These are phyloP conservation scores for Polyporus tsugae DNA, from an alignment of 1,284 basidiomycete species.

Conservation along the genomic window DNA sequence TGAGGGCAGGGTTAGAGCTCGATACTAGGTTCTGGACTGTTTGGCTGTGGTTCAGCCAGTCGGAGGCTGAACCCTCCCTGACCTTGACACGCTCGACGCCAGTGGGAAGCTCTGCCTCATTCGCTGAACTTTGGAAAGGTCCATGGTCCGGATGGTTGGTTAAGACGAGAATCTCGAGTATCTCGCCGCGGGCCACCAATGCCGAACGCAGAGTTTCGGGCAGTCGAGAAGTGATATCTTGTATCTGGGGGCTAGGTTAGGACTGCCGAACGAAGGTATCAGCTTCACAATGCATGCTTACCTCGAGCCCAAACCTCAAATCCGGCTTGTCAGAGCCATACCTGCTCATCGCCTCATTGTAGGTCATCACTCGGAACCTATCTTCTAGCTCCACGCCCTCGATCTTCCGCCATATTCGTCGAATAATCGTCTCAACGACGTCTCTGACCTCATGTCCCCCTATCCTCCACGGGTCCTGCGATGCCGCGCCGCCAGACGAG, in stretches of 20 bases:
- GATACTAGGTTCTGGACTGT: slow-evolving; percentile 39
- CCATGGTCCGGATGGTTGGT: slow-evolving; percentile 7
- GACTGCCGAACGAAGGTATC: slow-evolving; percentile 15
- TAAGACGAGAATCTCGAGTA: slow-evolving; percentile 63
- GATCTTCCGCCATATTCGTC: slow-evolving; percentile 75
- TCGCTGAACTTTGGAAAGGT: slow-evolving; percentile 18
- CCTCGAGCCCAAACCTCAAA: slow-evolving; percentile 86
- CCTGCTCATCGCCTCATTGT: slow-evolving; percentile 87
- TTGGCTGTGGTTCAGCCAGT: slow-evolving; percentile 55
- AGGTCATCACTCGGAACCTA: slow-evolving; percentile 83
- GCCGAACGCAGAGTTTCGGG: slow-evolving; percentile 46
- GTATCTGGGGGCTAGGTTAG: slow-evolving; percentile 50
- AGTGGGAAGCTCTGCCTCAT: slow-evolving; percentile 7
- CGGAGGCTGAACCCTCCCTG: slow-evolving; percentile 49
- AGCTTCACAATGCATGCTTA: slow-evolving; percentile 43
- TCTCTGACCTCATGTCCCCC: slow-evolving; percentile 83
- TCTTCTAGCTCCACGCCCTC: slow-evolving; percentile 66
- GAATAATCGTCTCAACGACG: slow-evolving; percentile 77
- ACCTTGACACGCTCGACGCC: slow-evolving; percentile 53
- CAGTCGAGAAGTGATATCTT: slow-evolving; percentile 58
- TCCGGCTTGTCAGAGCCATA: slow-evolving; percentile 98
- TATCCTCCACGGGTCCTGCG: slow-evolving; percentile 74
- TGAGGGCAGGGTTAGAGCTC: background rate
- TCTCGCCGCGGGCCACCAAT: slow-evolving; percentile 50
- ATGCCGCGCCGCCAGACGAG: slow-evolving; percentile 25